Evolutionary conservation across 106 monocot genomes (phyloP).

Genomic region (Dactylorhiza incarnata): DNA sequence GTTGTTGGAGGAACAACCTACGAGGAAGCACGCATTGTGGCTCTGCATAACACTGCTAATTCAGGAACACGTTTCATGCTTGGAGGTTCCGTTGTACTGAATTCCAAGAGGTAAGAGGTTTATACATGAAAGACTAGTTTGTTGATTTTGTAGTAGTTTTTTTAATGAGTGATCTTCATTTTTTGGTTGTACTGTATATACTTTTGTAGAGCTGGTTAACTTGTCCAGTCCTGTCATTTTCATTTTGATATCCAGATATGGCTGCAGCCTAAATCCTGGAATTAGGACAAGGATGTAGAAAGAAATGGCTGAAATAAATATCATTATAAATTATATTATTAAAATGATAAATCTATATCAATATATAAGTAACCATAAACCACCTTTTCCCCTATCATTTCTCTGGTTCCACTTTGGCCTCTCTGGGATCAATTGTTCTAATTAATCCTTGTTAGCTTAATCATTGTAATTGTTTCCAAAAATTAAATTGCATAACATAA

Average conservation of each 20-base stretch:
- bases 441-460: no score
- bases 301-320: no score
- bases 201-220: neutral
- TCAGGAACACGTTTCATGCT: conserved; percentile 89
- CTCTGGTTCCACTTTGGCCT: no score
- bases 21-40: conserved; percentile 81
- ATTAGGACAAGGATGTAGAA: no score
- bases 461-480: no score
- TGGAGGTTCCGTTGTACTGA: conserved; percentile 83
- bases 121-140: neutral
- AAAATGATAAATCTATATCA: no score
- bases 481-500: no score
- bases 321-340: no score
- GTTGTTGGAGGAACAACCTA: conserved; percentile 94
- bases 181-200: neutral
- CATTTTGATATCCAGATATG: neutral
- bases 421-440: no score
- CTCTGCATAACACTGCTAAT: conserved; percentile 76
- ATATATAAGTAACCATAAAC: no score
- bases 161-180: neutral
- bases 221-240: neutral
- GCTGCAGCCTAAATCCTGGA: no score
- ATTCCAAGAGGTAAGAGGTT: conserved; percentile 59
- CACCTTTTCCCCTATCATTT: no score
- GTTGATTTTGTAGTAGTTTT: neutral